phyloP scores from a whole-genome alignment of 139 green algal species.

The Ostreobium quekettii region DNA sequence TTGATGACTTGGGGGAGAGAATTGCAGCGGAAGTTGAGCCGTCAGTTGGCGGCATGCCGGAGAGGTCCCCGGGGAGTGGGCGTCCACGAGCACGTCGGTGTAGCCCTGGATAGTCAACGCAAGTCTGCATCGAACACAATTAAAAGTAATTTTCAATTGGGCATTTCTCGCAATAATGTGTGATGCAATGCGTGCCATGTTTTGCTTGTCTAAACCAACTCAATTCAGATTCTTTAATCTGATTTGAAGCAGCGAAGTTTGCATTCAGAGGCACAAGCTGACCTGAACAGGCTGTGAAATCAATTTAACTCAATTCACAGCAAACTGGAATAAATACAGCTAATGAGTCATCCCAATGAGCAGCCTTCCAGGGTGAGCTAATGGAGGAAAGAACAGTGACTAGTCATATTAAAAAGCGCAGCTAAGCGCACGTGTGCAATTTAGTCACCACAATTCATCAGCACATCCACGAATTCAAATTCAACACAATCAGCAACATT shows the following conservation, averaged over 20 bases:
- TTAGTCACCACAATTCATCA: not conserved
- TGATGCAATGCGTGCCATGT: not conserved
- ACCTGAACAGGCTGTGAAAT: no score
- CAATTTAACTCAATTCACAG: no score
- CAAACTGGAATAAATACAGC: no score
- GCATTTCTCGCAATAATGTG: not conserved
- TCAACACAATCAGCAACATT: not conserved
- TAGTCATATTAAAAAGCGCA: not conserved
- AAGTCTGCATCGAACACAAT: not conserved
- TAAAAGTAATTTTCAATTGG: not conserved
- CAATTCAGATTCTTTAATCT: not conserved
- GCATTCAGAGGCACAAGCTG: no score
- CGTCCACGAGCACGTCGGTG: conserved; percentile 19
- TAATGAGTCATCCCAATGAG: not conserved
- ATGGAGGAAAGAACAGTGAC: not conserved
- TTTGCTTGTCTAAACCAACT: not conserved
- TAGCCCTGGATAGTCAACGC: conserved; percentile 24
- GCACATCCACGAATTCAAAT: not conserved
- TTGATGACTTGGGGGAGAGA: conserved; percentile 27
- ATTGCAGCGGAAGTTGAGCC: conserved; percentile 23
- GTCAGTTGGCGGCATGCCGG: conserved; percentile 48
- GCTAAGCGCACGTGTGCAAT: not conserved
- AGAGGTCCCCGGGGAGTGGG: conserved; percentile 47
- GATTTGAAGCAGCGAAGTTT: no score
- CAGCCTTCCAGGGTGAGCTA: not conserved